Conservation (phyloP, 2,329 filamentous ascomycete genomes). For the Paracamarosporium sp. region DNA sequence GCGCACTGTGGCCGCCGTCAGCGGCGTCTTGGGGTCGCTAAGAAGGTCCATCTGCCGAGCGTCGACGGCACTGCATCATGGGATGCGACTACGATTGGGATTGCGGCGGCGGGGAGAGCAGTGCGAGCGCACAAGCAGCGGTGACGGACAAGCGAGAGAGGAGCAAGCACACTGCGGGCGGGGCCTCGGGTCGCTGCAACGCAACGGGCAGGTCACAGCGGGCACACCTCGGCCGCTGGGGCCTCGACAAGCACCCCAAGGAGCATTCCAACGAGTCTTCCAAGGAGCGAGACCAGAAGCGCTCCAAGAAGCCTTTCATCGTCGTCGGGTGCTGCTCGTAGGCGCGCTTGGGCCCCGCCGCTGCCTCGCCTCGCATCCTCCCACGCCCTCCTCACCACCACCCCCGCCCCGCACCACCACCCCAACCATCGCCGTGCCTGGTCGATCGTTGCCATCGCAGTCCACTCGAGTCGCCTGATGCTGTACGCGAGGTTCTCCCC, state of each 20-base stretch:
- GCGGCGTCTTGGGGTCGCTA: constrained; percentile 33
- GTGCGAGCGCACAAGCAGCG: too few relatives aligned
- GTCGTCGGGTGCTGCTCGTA: too few relatives aligned
- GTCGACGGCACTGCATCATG: too few relatives aligned
- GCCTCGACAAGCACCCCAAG: too few relatives aligned
- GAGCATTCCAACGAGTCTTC: too few relatives aligned
- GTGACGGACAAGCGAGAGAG: neutral
- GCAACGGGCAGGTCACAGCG: too few relatives aligned
- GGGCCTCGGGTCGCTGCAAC: too few relatives aligned
- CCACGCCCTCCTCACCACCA: neutral
- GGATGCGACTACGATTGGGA: too few relatives aligned
- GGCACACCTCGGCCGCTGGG: too few relatives aligned
- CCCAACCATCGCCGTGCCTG: neutral
- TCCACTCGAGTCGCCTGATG: neutral
- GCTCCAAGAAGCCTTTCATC: too few relatives aligned
- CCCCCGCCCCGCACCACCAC: neutral
- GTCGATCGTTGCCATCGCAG: neutral
- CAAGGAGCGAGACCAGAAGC: too few relatives aligned
- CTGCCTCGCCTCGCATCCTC: neutral
- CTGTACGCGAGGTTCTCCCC: neutral
- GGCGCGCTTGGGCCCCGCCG: neutral
- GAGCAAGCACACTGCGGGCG: neutral
- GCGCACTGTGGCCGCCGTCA: constrained; percentile 32
- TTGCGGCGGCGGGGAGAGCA: too few relatives aligned
- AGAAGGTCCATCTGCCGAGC: constrained; percentile 37